These are phyloP conservation scores for Ochromonas danica DNA, from an alignment of 108 stramenopile species.

Conservation along the genomic window DNA sequence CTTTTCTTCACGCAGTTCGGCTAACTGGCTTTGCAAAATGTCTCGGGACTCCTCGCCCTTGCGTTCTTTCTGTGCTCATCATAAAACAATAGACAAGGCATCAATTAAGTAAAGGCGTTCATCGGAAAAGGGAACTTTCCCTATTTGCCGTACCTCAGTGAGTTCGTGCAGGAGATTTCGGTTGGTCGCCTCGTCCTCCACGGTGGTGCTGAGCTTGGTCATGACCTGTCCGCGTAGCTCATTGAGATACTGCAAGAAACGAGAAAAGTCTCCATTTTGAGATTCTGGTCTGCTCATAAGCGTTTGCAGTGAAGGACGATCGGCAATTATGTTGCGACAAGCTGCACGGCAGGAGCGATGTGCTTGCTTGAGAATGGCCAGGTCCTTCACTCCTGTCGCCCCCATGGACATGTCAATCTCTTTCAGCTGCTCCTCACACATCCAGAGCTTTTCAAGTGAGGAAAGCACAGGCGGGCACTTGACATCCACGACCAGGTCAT, in stretches of 20 bases:
- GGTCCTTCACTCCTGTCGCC: constrained; percentile 21
- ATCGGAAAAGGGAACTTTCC: no score
- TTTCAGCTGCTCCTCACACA: neutral
- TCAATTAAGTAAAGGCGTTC: no score
- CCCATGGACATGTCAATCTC: neutral
- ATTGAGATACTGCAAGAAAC: constrained; percentile 2
- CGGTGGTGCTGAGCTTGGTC: constrained; percentile 5
- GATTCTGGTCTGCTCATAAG: constrained; percentile 4
- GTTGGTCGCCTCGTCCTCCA: constrained; percentile 23
- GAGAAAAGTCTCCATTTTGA: neutral
- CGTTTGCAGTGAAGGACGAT: neutral
- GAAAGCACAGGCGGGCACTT: neutral
- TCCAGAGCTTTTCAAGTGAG: constrained; percentile 27
- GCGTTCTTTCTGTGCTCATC: constrained; percentile 8
- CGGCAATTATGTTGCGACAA: constrained; percentile 10
- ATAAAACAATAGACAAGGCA: no score
- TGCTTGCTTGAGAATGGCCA: constrained; percentile 3
- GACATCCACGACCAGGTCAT: constrained; percentile 11
- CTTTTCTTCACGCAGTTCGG: neutral
- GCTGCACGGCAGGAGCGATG: neutral
- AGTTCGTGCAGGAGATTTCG: constrained; percentile 19
- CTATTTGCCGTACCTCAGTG: no score
- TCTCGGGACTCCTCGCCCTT: neutral
- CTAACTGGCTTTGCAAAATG: neutral
- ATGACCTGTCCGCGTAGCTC: neutral